Percentiles rank a stretch among this genome's conserved stretches.
These are phyloP conservation scores for Saitozyma sp. DNA, from an alignment of 768 basidiomycete genomes.

Conservation along the genomic window DNA sequence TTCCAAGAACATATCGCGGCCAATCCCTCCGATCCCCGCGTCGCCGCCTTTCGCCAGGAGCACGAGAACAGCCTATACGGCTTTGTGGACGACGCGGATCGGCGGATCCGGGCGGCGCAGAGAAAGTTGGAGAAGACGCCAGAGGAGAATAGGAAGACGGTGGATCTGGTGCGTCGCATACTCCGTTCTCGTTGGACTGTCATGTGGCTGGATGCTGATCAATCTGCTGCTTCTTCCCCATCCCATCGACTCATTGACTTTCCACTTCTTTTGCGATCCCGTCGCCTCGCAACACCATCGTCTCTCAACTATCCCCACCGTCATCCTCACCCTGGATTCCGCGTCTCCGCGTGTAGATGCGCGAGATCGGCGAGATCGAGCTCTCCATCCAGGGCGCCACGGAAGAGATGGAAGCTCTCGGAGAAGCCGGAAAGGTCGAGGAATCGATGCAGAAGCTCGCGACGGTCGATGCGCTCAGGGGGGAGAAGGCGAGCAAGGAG, in stretches of 20 bases:
- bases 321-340: conserved; percentile 1
- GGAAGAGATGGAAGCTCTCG: conserved; percentile 92
- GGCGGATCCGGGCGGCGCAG: conserved; percentile 90
- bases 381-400: conserved; percentile 97
- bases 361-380: conserved; percentile 99
- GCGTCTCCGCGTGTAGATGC: conserved; percentile 64
- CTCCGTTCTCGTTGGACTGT: neutral
- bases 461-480: conserved; percentile 95
- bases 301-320: neutral
- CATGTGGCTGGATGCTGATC: neutral
- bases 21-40: conserved; percentile 75
- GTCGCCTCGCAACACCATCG: too few relatives aligned
- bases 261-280: too few relatives aligned
- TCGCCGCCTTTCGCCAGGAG: conserved; percentile 86
- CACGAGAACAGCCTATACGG: conserved; percentile 93
- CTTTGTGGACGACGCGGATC: conserved; percentile 97
- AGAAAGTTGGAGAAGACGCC: conserved; percentile 97
- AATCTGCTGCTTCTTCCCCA: neutral
- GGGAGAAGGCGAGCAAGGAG: conserved; percentile 95
- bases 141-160: conserved; percentile 98
- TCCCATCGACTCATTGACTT: too few relatives aligned
- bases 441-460: conserved; percentile 98
- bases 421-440: conserved; percentile 98
- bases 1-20: conserved; percentile 77
- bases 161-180: conserved; percentile 69